Evolutionary conservation across 2,329 filamentous ascomycete species (phyloP).

Genomic region (Cercospora brassicicola): DNA sequence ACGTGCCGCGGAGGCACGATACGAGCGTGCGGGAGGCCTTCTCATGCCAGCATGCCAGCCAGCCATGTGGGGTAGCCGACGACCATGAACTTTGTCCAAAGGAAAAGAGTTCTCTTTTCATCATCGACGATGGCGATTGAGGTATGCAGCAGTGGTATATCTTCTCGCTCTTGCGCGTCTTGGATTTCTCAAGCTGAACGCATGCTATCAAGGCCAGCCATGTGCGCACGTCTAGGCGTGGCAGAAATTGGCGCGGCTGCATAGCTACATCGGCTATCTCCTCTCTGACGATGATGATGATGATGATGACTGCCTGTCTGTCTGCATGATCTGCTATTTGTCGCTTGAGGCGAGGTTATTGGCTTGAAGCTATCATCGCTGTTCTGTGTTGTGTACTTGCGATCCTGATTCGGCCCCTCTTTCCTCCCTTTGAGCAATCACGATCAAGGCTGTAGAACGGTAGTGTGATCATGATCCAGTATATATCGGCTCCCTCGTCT

Average conservation of each 20-base stretch:
- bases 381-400: slow-evolving; percentile 27
- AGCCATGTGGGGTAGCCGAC: slow-evolving; percentile 17
- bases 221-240: slow-evolving; percentile 19
- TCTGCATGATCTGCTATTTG: slow-evolving; percentile 29
- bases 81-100: slow-evolving; percentile 27
- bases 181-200: slow-evolving; percentile 32
- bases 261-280: slow-evolving; percentile 34
- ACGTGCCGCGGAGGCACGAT: slow-evolving; percentile 8
- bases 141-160: slow-evolving; percentile 11
- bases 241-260: slow-evolving; percentile 25
- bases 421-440: slow-evolving; percentile 19
- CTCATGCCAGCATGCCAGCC: slow-evolving; percentile 7
- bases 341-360: slow-evolving; percentile 29
- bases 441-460: slow-evolving; percentile 16
- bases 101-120: slow-evolving; percentile 17
- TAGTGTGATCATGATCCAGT: slow-evolving; percentile 17
- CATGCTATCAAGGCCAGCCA: slow-evolving; percentile 26
- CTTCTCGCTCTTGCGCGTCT: slow-evolving; percentile 15
- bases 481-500: slow-evolving; percentile 17
- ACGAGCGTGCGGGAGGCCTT: slow-evolving; percentile 9
- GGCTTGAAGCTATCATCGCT: slow-evolving; percentile 31
- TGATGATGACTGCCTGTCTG: slow-evolving; percentile 18
- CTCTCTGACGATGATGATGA: slow-evolving; percentile 19
- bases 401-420: slow-evolving; percentile 22
- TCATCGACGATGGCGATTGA: slow-evolving; percentile 11